Conservation (phyloP, 805 yeast species). For the Candida sphagnicola region DNA sequence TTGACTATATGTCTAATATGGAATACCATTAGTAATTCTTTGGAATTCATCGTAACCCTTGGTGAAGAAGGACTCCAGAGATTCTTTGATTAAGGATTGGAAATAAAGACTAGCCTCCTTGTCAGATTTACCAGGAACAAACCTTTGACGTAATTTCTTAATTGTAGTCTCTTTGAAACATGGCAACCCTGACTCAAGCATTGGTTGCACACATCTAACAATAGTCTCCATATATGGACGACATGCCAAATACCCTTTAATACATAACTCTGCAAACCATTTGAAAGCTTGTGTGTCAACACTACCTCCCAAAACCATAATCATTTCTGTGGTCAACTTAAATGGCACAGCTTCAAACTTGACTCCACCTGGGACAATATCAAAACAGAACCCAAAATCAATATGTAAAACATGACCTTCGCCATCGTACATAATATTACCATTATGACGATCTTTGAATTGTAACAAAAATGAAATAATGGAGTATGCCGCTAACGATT, state of each 20-base stretch:
- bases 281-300: slow-evolving; percentile 77
- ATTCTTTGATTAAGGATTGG: slow-evolving; percentile 70
- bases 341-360: slow-evolving; percentile 98
- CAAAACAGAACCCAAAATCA: slow-evolving; percentile 98
- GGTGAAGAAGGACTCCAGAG: slow-evolving; percentile 85
- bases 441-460: slow-evolving; percentile 97
- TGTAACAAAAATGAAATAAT: slow-evolving; percentile 86
- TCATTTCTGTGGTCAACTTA: slow-evolving; percentile 95
- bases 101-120: slow-evolving; percentile 80
- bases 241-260: slow-evolving; percentile 85
- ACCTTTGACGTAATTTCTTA: slow-evolving; percentile 68
- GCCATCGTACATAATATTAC: slow-evolving; percentile 94
- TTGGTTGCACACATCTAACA: slow-evolving; percentile 80
- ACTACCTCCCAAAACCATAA: slow-evolving; percentile 91
- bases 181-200: slow-evolving; percentile 94
- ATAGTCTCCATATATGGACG: slow-evolving; percentile 86
- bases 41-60: slow-evolving; percentile 98
- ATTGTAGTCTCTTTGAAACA: slow-evolving; percentile 91
- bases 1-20: slow-evolving; percentile 61
- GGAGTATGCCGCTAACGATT: slow-evolving; percentile 92
- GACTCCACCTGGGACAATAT: slow-evolving; percentile 98
- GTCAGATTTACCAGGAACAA: slow-evolving; percentile 76
- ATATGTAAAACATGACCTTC: slow-evolving; percentile 94
- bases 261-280: slow-evolving; percentile 94
- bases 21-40: slow-evolving; percentile 93